Percentiles rank a stretch among this genome's conserved stretches.
These are phyloP conservation scores for Phytophthora pistaciae DNA, from an alignment of 352 stramenopile species.

Conservation along the genomic window DNA sequence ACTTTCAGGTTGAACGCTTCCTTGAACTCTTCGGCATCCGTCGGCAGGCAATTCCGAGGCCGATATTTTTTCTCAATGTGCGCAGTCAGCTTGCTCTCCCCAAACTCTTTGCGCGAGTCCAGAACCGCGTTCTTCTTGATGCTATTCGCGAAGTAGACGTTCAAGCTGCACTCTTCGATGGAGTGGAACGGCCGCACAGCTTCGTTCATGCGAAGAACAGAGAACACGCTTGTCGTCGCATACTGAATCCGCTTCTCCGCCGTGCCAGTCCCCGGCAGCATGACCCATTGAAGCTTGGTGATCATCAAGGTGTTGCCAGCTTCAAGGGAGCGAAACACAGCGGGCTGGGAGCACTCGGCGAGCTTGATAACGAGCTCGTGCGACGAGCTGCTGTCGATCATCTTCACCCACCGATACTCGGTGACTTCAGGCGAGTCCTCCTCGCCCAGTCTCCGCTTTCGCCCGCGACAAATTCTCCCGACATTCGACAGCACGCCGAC, in stretches of 20 bases:
- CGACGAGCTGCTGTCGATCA: slow-evolving; percentile 61
- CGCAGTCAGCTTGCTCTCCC: slow-evolving; percentile 32
- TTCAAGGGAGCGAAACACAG: slow-evolving; percentile 52
- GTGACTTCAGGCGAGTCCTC: slow-evolving; percentile 16
- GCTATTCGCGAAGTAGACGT: slow-evolving; percentile 43
- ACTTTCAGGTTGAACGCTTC: slow-evolving; percentile 30
- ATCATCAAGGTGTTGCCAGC: slow-evolving; percentile 62
- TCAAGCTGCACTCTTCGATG: slow-evolving; percentile 49
- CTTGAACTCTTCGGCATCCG: slow-evolving; percentile 31
- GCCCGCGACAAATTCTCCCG: slow-evolving; percentile 44
- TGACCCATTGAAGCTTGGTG: slow-evolving; percentile 65
- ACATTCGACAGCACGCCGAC: slow-evolving; percentile 70
- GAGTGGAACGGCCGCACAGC: slow-evolving; percentile 40
- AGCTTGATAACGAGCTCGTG: slow-evolving; percentile 60
- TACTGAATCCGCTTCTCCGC: slow-evolving; percentile 42
- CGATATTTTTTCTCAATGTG: slow-evolving; percentile 41
- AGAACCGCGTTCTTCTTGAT: slow-evolving; percentile 32
- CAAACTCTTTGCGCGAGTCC: slow-evolving; percentile 12
- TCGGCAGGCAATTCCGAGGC: slow-evolving; percentile 32
- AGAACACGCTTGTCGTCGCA: slow-evolving; percentile 51
- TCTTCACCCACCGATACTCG: slow-evolving; percentile 68
- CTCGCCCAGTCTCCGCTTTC: slow-evolving; percentile 34
- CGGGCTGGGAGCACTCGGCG: slow-evolving; percentile 51
- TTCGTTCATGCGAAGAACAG: slow-evolving; percentile 49
- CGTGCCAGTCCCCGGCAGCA: slow-evolving; percentile 10